Base-by-base conservation (phyloP, 1,284 basidiomycete genomes). In the Ceratobasidium sp. region DNA sequence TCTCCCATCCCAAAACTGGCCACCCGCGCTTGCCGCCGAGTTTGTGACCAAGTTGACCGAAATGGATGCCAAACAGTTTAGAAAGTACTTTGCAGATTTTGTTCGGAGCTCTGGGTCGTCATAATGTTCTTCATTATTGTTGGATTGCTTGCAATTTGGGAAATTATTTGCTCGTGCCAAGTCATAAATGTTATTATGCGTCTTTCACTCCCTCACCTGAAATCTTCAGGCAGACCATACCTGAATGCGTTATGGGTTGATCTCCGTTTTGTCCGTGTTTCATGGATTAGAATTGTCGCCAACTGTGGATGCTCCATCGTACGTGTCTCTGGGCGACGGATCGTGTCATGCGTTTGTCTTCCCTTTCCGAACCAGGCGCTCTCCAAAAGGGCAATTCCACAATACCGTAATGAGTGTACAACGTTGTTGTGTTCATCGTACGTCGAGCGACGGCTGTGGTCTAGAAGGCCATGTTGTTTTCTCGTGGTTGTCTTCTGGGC, bases 1-100 rank as follows among this genome's bases (percentile, higher is more conserved):
- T 79, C 85, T 99, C 29, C 95, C 96, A 1, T 87, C 93, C 13
- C 89, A 96, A 78, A 86, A 89, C 72, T 97, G 95, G 85, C 94
- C 96, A 22, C 79, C 85, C 8, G 86, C 90, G 31, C 87, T 87
- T 29, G 90, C 92, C 0, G 74, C 88, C 57, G 92, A 96, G 72
- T 93, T 98, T 72, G 85, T 90, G 3, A 84, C 85, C 27, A 91
- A 91, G 76, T 78, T 96, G 73, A 84, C 87, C 64, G 90, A 90
- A 74, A 82, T 93, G 71, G 94, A 96, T 75, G 81, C 83, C 68
- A 95, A 93, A 78, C 82, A 82, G 52, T 97, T 98, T 81, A 86
- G 92, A 75, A 94, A 92, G 83, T 96, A 93, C 76, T 94, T 94
- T 78, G 85, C 89, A 31, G 94, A 95, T 73, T 90, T 95, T 73